Conservation (phyloP, 2,329 filamentous ascomycete species). For the Aspergillus ochraceoroseus region DNA sequence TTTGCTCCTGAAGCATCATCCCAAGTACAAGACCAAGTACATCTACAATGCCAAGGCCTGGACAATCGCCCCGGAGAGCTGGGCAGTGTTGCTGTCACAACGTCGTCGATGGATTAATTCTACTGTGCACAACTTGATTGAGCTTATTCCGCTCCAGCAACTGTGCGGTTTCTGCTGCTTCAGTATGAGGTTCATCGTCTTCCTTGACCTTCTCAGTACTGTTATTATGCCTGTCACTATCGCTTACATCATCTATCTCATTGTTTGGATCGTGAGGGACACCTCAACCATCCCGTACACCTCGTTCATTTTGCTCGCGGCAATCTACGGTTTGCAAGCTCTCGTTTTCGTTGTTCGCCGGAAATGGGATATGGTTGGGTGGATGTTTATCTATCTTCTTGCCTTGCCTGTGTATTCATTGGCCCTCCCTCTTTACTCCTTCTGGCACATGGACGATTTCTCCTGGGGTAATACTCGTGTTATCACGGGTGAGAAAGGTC, state of each 20-base stretch:
- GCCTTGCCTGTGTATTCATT: slow-evolving; percentile 91
- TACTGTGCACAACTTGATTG: slow-evolving; percentile 94
- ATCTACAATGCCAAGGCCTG: slow-evolving; percentile 87
- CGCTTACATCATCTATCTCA: slow-evolving; percentile 82
- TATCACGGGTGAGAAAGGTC: slow-evolving; percentile 86
- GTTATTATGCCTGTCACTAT: slow-evolving; percentile 87
- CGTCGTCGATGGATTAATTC: slow-evolving; percentile 99
- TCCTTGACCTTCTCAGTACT: slow-evolving; percentile 87
- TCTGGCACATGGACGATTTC: slow-evolving; percentile 99
- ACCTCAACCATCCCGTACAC: slow-evolving; percentile 68
- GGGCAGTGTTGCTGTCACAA: slow-evolving; percentile 92
- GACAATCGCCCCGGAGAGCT: slow-evolving; percentile 94
- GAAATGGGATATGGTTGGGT: slow-evolving; percentile 99
- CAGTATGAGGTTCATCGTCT: slow-evolving; percentile 97
- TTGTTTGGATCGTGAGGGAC: slow-evolving; percentile 64
- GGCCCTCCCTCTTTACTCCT: slow-evolving; percentile 83
- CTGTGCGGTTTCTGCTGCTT: slow-evolving; percentile 99
- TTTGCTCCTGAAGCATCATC: slow-evolving; percentile 83
- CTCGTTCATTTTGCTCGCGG: slow-evolving; percentile 82
- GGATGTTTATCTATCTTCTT: slow-evolving; percentile 95
- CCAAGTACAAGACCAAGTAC: slow-evolving; percentile 97
- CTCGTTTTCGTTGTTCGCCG: slow-evolving; percentile 94
- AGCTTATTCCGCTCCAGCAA: slow-evolving; percentile 87
- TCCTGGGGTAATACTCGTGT: slow-evolving; percentile 98
- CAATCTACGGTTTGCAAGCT: slow-evolving; percentile 95